phyloP scores from a whole-genome alignment of 2,329 filamentous ascomycete genomes.

The Fusarium robinianum region DNA sequence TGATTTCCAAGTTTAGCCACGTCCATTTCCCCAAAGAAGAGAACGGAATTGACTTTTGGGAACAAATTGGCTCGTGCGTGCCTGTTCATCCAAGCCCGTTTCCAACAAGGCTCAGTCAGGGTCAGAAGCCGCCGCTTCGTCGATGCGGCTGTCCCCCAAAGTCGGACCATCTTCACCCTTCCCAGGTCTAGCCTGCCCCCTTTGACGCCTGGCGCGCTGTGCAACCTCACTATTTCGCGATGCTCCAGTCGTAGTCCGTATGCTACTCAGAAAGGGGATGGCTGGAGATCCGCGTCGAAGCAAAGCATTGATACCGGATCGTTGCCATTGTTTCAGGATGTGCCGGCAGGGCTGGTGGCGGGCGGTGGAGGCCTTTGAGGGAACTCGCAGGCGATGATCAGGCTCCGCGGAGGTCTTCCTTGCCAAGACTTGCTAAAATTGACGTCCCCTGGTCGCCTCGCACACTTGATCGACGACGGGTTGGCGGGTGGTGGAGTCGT shows the following conservation, averaged over 20 bases:
- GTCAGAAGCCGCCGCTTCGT: constrained; percentile 5
- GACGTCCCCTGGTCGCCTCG: not conserved
- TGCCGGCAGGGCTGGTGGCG: constrained; percentile 21
- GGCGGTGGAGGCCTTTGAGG: too few relatives aligned
- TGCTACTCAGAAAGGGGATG: not conserved
- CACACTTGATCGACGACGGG: constrained; percentile 10
- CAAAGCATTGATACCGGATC: constrained; percentile 7
- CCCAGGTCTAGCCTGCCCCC: too few relatives aligned
- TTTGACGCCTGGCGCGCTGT: not conserved
- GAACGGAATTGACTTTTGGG: constrained; percentile 16
- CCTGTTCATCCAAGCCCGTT: constrained; percentile 9
- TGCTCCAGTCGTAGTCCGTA: too few relatives aligned
- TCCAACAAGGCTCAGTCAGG: too few relatives aligned
- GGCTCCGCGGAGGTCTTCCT: constrained; percentile 19
- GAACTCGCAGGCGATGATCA: too few relatives aligned
- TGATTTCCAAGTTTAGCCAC: constrained; percentile 26
- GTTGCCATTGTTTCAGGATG: constrained; percentile 25
- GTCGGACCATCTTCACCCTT: too few relatives aligned
- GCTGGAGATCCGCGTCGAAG: not conserved
- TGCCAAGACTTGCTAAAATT: constrained; percentile 7
- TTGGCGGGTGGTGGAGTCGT: too few relatives aligned
- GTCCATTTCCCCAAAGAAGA: too few relatives aligned
- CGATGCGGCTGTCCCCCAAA: constrained; percentile 11
- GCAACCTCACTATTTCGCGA: too few relatives aligned
- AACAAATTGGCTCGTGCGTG: constrained; percentile 29